A percentile compares a stretch with the other conserved stretches of the same genome.
Conservation (phyloP, 2,329 filamentous ascomycete species). For the Tolypocladium amazonense region DNA sequence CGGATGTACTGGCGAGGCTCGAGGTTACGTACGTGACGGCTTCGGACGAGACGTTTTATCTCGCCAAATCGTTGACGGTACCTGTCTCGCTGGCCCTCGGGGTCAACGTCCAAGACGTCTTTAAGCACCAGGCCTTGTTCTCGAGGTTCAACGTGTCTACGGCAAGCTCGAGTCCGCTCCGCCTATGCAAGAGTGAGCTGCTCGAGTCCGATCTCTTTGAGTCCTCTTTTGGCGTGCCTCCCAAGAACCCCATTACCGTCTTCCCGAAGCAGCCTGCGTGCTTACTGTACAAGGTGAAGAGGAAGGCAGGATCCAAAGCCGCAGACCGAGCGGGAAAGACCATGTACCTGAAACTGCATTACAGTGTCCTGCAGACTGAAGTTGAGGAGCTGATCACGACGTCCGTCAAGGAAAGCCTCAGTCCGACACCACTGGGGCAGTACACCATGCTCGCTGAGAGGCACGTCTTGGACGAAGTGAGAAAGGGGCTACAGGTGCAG, state of each 20-base stretch:
- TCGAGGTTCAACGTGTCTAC: constrained; percentile 88
- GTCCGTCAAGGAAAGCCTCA: constrained; percentile 29
- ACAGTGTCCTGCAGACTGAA: constrained; percentile 67
- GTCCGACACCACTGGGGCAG: constrained; percentile 27
- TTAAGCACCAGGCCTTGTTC: constrained; percentile 72
- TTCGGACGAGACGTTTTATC: constrained; percentile 34
- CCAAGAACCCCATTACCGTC: constrained; percentile 47
- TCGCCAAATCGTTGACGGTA: constrained; percentile 45
- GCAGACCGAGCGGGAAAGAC: constrained; percentile 24
- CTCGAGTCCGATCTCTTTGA: constrained; percentile 59
- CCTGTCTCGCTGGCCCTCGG: constrained; percentile 72
- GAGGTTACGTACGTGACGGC: constrained; percentile 66
- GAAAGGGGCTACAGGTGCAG: constrained; percentile 30
- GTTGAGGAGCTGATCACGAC: constrained; percentile 41
- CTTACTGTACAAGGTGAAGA: constrained; percentile 66
- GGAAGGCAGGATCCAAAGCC: constrained; percentile 32
- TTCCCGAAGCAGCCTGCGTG: constrained; percentile 76
- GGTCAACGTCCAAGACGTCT: constrained; percentile 94
- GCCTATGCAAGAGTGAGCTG: constrained; percentile 61
- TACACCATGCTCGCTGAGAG: constrained; percentile 37
- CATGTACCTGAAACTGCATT: constrained; percentile 62
- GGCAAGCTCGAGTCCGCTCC: constrained; percentile 62
- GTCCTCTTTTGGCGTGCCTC: constrained; percentile 46
- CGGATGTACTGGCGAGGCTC: constrained; percentile 61
- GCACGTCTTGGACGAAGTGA: constrained; percentile 32